These are phyloP conservation scores for Talaromyces adpressus DNA, from an alignment of 495 filamentous ascomycete species.

Conservation along the genomic window DNA sequence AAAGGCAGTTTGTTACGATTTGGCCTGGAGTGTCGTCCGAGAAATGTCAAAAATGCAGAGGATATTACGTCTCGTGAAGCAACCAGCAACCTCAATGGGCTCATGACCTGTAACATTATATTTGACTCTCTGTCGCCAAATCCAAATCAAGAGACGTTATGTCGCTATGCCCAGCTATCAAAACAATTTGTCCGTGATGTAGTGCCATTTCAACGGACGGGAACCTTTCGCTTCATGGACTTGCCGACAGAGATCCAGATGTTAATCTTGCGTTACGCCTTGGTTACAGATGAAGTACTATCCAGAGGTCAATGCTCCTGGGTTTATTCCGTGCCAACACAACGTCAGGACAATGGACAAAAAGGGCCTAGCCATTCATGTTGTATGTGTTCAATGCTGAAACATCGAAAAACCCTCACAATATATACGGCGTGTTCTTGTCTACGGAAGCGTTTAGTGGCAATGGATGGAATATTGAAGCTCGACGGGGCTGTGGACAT, in stretches of 20 bases:
- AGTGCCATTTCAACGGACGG: not conserved
- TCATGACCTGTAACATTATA: constrained; percentile 15
- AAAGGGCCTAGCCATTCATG: not conserved
- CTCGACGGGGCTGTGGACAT: not conserved
- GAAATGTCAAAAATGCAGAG: constrained; percentile 12
- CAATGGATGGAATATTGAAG: constrained; percentile 13
- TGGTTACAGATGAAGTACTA: constrained; percentile 14
- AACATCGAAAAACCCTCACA: not conserved
- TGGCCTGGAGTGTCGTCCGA: constrained; percentile 19
- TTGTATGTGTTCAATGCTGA: not conserved
- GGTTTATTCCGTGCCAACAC: not conserved
- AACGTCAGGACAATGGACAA: not conserved
- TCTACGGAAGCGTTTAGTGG: constrained; percentile 7
- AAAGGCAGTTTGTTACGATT: constrained; percentile 13
- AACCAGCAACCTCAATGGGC: not conserved
- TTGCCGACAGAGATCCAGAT: constrained; percentile 24
- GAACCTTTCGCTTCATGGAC: constrained; percentile 16
- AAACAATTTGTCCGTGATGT: not conserved
- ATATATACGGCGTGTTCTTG: constrained; percentile 15
- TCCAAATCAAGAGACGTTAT: not conserved
- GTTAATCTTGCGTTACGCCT: constrained; percentile 17
- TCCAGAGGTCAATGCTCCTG: not conserved
- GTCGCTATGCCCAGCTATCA: constrained; percentile 7
- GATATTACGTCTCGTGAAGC: constrained; percentile 10
- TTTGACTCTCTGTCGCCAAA: constrained; percentile 12